A percentile compares a stretch with the other conserved stretches of the same genome.
These are phyloP conservation scores for Microbotryum lychnidis-dioicae DNA, from an alignment of 1,284 basidiomycete species.

Conservation along the genomic window DNA sequence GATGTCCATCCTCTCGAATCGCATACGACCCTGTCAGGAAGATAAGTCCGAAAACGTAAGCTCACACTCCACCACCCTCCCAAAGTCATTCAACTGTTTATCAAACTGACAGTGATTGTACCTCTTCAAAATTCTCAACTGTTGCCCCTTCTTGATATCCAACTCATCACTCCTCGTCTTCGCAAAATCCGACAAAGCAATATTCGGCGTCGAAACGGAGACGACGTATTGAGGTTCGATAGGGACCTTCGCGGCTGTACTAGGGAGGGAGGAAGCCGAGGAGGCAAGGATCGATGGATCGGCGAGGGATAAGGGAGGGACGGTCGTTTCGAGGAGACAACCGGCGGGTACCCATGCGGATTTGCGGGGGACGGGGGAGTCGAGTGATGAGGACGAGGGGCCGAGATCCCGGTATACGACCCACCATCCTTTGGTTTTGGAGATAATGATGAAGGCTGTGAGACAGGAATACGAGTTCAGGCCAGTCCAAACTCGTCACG, in stretches of 20 bases:
- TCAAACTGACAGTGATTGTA: slow-evolving; percentile 97
- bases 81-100: slow-evolving; percentile 34
- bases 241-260: slow-evolving; percentile 45
- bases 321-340: slow-evolving; percentile 77
- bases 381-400: slow-evolving; percentile 74
- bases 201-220: slow-evolving; percentile 84
- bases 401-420: slow-evolving; percentile 77
- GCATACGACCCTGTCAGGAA: slow-evolving; percentile 47
- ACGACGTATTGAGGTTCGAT: slow-evolving; percentile 81
- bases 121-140: slow-evolving; percentile 85
- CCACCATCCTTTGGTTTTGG: slow-evolving; percentile 96
- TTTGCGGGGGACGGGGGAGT: slow-evolving; percentile 70
- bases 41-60: slow-evolving; percentile 2
- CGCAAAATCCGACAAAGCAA: slow-evolving; percentile 90
- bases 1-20: slow-evolving; percentile 68
- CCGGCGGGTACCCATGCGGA: slow-evolving; percentile 48
- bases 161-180: slow-evolving; percentile 84
- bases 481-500: background rate
- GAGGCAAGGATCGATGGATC: slow-evolving; percentile 63
- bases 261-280: slow-evolving; percentile 29
- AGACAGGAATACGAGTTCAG: slow-evolving; percentile 47
- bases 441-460: slow-evolving; percentile 86
- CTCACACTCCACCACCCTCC: background rate
- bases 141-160: slow-evolving; percentile 73
- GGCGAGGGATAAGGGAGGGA: slow-evolving; percentile 49